phyloP scores from a whole-genome alignment of 2,329 filamentous ascomycete genomes.

The Rutstroemia sp. region DNA sequence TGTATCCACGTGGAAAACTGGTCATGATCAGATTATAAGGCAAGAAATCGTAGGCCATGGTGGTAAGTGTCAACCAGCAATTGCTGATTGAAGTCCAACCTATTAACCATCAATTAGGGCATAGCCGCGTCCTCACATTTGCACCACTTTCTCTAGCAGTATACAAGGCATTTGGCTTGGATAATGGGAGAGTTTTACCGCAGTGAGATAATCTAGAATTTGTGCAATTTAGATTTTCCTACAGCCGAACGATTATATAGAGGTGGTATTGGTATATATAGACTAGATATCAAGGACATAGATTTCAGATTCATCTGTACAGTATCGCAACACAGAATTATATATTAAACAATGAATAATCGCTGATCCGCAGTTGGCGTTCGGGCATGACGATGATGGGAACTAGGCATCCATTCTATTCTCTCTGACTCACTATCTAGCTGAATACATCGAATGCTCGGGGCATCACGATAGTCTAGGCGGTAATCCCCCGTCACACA shows the following conservation, averaged over 20 bases:
- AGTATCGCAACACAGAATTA: not conserved
- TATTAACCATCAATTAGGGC: slow-evolving; percentile 39
- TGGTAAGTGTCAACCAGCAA: slow-evolving; percentile 19
- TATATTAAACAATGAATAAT: not conserved
- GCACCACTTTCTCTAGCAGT: slow-evolving; percentile 57
- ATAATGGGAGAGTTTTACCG: slow-evolving; percentile 23
- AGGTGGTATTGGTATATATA: not conserved
- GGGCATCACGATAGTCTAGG: not conserved
- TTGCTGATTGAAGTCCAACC: slow-evolving; percentile 10
- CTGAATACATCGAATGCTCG: not conserved
- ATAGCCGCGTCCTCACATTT: slow-evolving; percentile 62
- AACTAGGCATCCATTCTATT: too few relatives aligned
- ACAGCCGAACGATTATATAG: not conserved
- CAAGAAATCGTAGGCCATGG: slow-evolving; percentile 29
- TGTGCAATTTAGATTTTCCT: not conserved
- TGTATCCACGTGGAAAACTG: slow-evolving; percentile 28
- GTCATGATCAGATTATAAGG: slow-evolving; percentile 26
- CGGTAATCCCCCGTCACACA: not conserved
- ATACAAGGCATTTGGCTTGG: slow-evolving; percentile 51
- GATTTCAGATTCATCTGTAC: not conserved
- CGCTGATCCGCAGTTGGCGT: too few relatives aligned
- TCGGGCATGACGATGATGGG: too few relatives aligned
- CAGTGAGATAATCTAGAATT: not conserved
- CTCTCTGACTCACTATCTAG: not conserved
- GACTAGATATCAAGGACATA: not conserved